Base-by-base conservation (phyloP, 2,329 filamentous ascomycete species). In the Macrophomina phaseolina region DNA sequence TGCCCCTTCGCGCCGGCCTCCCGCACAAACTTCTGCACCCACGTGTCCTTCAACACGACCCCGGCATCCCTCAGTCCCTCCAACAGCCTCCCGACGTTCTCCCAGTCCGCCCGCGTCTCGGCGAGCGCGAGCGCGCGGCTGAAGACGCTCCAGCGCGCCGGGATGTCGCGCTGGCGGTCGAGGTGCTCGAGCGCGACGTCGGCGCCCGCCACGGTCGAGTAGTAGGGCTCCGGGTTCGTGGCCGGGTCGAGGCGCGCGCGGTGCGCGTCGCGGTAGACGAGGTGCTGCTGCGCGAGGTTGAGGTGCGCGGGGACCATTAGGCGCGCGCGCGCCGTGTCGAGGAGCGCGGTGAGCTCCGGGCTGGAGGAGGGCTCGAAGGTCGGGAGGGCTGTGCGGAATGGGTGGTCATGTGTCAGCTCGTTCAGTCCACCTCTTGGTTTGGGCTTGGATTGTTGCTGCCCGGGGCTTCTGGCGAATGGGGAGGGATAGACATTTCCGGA, bases 251-350 rank as follows among this genome's bases (percentile, higher is more conserved):
- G 78, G 46, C 77, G 76, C 52, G 79, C 72, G n/a, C 74, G 73
- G 73, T 80, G 75, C 42, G 79, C 77, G 18, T 74, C 67, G 53
- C 73, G 72, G 75, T 79, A 83, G 69, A 84, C 78, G 36, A 84
- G 77, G 67, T 77, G 73, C 36, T 75, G 71, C 69, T 84, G 81
- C 46, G 75, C 74, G 16, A 71, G 68, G 67, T 74, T 78, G 63
- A 85, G 77, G 71, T 82, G 79, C 6, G 66, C 65, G 14, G 82
- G 82, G 28, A 84, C 76, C 67, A 84, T 77, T 70, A 83, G 72
- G 61, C 80, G 79, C 53, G 73, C 74, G 68, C 82, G 82, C 63
- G 83, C 73, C 9, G 69, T 74, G 5, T 73, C 69, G 67, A 84
- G 79, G 42, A 81, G 69, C 23, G 71, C 60, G 60, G 81, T 73